Evolutionary conservation across 148 eudicot species (phyloP), one percentile per base, ranked within the genome.

Genomic region (Limonium bicolor): DNA sequence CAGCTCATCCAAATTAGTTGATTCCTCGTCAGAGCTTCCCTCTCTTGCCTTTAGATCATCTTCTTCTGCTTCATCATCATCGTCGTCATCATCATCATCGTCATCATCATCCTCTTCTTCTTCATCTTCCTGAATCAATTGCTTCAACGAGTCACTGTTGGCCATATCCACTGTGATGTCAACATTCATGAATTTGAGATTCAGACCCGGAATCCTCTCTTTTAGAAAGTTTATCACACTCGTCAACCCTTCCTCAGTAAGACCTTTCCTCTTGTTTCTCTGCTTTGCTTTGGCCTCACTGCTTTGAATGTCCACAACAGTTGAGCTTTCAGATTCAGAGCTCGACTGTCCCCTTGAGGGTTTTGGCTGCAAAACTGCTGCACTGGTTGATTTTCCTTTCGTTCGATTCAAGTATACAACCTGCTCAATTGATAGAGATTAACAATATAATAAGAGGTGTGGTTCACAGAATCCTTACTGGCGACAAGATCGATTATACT

Each of bases 211-310:
- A 38, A 90, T 85, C 71, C 78, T 90, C 41, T 81, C 93, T 73
- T 78, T 92, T n/a, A 92, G 78, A 66, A 81, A 92, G 60, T 85
- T 92, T 52, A 92, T 60, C 49, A 85, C 99, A 47, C 78, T 81
- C 58, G 59, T 71, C 60, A 90, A 73, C 50, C 99, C 95, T 40
- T 90, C 95, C 63, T 82, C 99, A 37, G 94, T 77, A 46, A 76
- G 59, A 51, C 65, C 65, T 49, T 73, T 73, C 38, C 68, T 78
- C 36, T 73, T 76, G 41, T 70, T 70, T 61, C 73, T 81, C 43
- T 78, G 85, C 45, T 67, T 68, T 19, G 69, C 42, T 58, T 81
- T 78, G 47, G 60, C 73, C 49, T 78, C 69, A 27, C 58, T 56
- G 49, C 42, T 52, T 60, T 92, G 67, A 41, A 59, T 47, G 38